Base-by-base conservation (phyloP, 768 basidiomycete genomes). In the Termitomyces sp. region DNA sequence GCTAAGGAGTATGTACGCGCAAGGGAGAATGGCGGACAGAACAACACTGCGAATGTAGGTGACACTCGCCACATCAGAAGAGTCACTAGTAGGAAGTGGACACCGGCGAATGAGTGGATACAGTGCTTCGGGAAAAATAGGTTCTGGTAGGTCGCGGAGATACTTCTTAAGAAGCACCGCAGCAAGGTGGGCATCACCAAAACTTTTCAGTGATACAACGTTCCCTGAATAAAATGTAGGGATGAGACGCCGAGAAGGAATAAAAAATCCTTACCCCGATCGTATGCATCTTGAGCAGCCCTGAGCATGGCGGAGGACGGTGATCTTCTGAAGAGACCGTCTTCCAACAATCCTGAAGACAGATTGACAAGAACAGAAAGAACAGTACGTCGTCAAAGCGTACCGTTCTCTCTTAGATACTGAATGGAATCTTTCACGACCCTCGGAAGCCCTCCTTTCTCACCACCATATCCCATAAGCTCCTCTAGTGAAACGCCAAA, bases 131-230 rank as follows among this genome's bases (percentile, higher is more conserved):
- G 88, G 83, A 65, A 95, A 91, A n/a, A 91, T 74, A 4, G 93
- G 89, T 55, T 84, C 81, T 2, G 91, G 91, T 1, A 95, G 77
- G 71, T 93, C 91, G 42, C 91, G 83, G 31, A 95, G 74, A 69
- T 89, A 94, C 70, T 92, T 93, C 77, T 95, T 94, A 58, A 95
- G 74, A 40, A 95, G 78, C 1, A 94, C 93, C 9, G 93, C 91
- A 3, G 91, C 90, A 1, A 95, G 80, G 71, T 91, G 82, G 6
- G 91, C 87, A 66, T 94, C 92, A 0, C 79, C 81, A 67, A 91
- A 94, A 2, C 80, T 86, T n/a, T 84, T 76, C 47, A 95, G 74
- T 1, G 89, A 91, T 10, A 95, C 88, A 1, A 93, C 86, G 63
- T 92, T 84, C 12, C 90, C 89, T 90, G n/a, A 20, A 34, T 12